Percentiles rank a stretch among this genome's conserved stretches.
Evolutionary conservation across 2,329 filamentous ascomycete species (phyloP).

Genomic region (Pseudophaeomoniella oleicola): DNA sequence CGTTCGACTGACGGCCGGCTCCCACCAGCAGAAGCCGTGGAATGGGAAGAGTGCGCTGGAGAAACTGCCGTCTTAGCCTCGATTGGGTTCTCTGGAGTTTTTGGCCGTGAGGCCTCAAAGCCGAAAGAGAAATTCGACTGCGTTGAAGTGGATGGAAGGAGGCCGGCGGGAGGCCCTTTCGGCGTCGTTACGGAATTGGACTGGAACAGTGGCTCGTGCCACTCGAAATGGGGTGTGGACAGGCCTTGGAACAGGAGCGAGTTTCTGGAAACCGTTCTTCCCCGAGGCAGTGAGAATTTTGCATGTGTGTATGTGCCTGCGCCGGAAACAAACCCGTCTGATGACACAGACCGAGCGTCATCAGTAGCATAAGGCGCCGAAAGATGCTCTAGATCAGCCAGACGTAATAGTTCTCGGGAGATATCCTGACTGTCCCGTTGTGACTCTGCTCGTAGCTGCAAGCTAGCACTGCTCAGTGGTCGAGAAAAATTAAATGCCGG

Average conservation of each 20-base stretch:
- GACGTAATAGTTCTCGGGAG: conserved; percentile 37
- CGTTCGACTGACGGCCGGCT: conserved; percentile 1
- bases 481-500: conserved; percentile 90
- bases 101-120: conserved; percentile 6
- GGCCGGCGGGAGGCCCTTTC: conserved; percentile 5
- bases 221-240: conserved; percentile 42
- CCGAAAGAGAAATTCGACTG: neutral
- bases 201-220: conserved; percentile 43
- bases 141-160: conserved; percentile 6
- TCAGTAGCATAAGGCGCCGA: conserved; percentile 9
- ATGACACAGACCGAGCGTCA: conserved; percentile 6
- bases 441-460: conserved; percentile 32
- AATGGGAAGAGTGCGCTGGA: conserved; percentile 2
- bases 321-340: conserved; percentile 8
- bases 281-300: conserved; percentile 70
- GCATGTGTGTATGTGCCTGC: conserved; percentile 64
- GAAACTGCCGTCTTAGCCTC: conserved; percentile 1
- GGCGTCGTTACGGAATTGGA: conserved; percentile 4
- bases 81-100: conserved; percentile 3
- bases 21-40: neutral
- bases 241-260: conserved; percentile 45
- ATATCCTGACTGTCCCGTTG: conserved; percentile 52
- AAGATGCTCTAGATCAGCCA: conserved; percentile 41
- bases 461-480: conserved; percentile 57
- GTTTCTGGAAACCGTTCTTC: conserved; percentile 59